These are phyloP conservation scores for Fonsecaea erecta DNA, from an alignment of 2,329 filamentous ascomycete genomes.

Conservation along the genomic window DNA sequence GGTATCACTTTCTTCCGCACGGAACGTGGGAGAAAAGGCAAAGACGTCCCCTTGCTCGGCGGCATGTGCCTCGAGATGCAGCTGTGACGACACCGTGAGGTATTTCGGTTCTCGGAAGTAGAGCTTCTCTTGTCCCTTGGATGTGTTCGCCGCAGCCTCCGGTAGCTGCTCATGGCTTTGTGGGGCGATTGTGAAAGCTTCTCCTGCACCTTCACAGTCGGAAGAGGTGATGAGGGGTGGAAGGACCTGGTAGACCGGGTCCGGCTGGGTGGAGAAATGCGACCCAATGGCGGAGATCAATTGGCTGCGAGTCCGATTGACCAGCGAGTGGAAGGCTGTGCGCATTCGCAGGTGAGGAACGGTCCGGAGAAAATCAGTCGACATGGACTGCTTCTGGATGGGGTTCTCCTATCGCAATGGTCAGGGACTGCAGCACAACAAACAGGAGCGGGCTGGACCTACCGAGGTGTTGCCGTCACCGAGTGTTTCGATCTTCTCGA, in stretches of 20 bases:
- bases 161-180: constrained; percentile 26
- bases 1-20: constrained; percentile 91
- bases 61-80: constrained; percentile 90
- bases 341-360: constrained; percentile 85
- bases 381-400: constrained; percentile 95
- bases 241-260: constrained; percentile 74
- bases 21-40: constrained; percentile 91
- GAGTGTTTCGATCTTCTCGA: constrained; percentile 69
- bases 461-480: constrained; percentile 68
- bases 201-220: constrained; percentile 94
- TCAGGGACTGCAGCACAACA: constrained; percentile 4
- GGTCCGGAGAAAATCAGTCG: constrained; percentile 82
- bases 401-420: constrained; percentile 71
- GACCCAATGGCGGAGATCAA: constrained; percentile 72
- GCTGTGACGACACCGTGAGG: constrained; percentile 89
- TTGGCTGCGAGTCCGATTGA: constrained; percentile 83
- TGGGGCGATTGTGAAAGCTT: constrained; percentile 77
- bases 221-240: constrained; percentile 95
- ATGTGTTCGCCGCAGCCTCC: constrained; percentile 34
- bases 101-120: constrained; percentile 93
- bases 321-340: constrained; percentile 76
- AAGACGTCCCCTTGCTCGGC: constrained; percentile 90
- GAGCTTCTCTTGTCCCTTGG: constrained; percentile 49
- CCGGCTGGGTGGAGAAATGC: constrained; percentile 72
- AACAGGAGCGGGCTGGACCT: not conserved